These are phyloP conservation scores for Fusarium kyushuense DNA, from an alignment of 2,329 filamentous ascomycete species.

Conservation along the genomic window DNA sequence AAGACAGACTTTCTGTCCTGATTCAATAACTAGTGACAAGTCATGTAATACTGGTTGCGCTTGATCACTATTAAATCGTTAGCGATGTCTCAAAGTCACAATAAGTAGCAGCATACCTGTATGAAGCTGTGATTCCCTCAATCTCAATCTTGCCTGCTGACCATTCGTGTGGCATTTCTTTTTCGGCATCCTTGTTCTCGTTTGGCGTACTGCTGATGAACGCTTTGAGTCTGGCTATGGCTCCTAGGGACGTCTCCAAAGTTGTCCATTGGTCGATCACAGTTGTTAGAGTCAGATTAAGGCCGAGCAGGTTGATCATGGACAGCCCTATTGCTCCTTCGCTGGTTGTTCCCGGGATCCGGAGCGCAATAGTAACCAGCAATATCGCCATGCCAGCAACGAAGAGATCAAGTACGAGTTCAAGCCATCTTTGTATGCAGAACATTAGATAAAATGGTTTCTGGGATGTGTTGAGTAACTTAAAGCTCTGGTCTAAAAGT, in stretches of 20 bases:
- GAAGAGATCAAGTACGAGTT: constrained; percentile 61
- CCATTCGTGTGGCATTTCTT: constrained; percentile 42
- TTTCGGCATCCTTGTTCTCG: constrained; percentile 43
- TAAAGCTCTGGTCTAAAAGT: constrained; percentile 52
- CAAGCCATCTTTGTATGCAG: constrained; percentile 63
- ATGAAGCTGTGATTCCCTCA: constrained; percentile 45
- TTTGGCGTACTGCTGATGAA: constrained; percentile 47
- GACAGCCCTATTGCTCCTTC: constrained; percentile 51
- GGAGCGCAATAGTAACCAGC: constrained; percentile 59
- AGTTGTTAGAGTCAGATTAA: constrained; percentile 49
- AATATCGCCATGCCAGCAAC: constrained; percentile 61
- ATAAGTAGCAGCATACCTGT: constrained; percentile 29
- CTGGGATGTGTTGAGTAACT: constrained; percentile 58
- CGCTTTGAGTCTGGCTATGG: constrained; percentile 51
- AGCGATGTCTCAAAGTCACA: not conserved
- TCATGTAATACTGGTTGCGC: constrained; percentile 25
- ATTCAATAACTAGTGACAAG: constrained; percentile 39
- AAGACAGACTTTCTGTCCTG: constrained; percentile 62
- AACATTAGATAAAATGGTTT: constrained; percentile 63
- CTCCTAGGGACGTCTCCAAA: constrained; percentile 54
- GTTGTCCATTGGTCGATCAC: constrained; percentile 54
- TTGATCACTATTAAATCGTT: constrained; percentile 23
- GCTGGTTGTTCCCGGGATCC: constrained; percentile 37
- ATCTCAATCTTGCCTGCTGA: constrained; percentile 48
- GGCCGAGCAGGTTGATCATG: constrained; percentile 47